Conservation (phyloP, 1,284 basidiomycete genomes). For the Prillingera fragicola region DNA sequence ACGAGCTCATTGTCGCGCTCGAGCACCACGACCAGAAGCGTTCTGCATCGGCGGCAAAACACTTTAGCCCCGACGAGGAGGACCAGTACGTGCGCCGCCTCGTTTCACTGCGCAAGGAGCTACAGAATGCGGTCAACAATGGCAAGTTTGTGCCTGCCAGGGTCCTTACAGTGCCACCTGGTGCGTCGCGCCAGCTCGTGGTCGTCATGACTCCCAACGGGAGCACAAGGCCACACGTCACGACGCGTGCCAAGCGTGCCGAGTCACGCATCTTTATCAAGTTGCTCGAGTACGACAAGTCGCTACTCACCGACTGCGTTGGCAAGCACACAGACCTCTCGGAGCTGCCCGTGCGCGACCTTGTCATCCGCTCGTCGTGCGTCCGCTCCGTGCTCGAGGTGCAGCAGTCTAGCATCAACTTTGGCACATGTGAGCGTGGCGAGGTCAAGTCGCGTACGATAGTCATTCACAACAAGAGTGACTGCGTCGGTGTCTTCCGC, state of each 20-base stretch:
- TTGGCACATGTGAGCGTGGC: slow-evolving; percentile 53
- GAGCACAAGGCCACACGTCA: slow-evolving; percentile 50
- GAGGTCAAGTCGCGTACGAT: slow-evolving; percentile 51
- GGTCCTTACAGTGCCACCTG: slow-evolving; percentile 41
- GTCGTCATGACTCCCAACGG: slow-evolving; percentile 51
- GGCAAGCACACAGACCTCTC: slow-evolving; percentile 25
- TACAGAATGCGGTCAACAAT: slow-evolving; percentile 43
- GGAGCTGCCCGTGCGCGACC: slow-evolving; percentile 52
- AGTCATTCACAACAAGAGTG: slow-evolving; percentile 50
- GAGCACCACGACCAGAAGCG: slow-evolving; percentile 48
- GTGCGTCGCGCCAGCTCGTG: slow-evolving; percentile 45
- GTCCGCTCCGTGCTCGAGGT: slow-evolving; percentile 51
- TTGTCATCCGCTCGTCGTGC: slow-evolving; percentile 50
- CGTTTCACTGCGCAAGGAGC: slow-evolving; percentile 48
- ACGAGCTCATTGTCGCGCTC: slow-evolving; percentile 49
- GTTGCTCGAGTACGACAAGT: slow-evolving; percentile 49
- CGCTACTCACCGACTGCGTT: slow-evolving; percentile 17
- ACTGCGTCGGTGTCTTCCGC: slow-evolving; percentile 51
- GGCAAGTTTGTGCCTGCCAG: slow-evolving; percentile 47
- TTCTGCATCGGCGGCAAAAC: slow-evolving; percentile 42
- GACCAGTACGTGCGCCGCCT: slow-evolving; percentile 50
- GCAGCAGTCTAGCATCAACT: slow-evolving; percentile 53
- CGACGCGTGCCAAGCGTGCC: slow-evolving; percentile 49
- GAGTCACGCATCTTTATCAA: slow-evolving; percentile 52
- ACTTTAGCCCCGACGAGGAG: slow-evolving; percentile 47